These are phyloP conservation scores for Saturnispora saitoi DNA, from an alignment of 805 yeast species.

Conservation along the genomic window DNA sequence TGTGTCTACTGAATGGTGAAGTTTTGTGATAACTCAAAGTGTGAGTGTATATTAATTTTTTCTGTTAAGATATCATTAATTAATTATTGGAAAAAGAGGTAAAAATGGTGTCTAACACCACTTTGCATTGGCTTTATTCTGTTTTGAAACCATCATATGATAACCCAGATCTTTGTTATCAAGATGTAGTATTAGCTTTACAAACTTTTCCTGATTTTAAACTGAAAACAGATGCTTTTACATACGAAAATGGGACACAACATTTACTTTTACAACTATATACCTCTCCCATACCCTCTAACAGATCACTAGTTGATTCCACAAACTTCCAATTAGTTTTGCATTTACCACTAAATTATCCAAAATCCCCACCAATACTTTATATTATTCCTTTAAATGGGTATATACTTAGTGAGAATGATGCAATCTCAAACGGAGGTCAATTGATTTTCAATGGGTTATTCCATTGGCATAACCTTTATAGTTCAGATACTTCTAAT, in stretches of 20 bases:
- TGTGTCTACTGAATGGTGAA: no score
- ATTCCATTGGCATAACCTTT: constrained; percentile 40
- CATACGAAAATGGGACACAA: constrained; percentile 49
- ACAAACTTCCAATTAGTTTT: constrained; percentile 29
- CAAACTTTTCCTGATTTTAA: constrained; percentile 43
- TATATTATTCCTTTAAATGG: constrained; percentile 41
- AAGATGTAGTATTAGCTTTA: constrained; percentile 52
- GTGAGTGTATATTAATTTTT: background rate
- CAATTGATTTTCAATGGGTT: constrained; percentile 59
- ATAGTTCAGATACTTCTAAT: constrained; percentile 18
- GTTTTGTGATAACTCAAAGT: no score
- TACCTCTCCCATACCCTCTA: constrained; percentile 32
- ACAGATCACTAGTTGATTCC: constrained; percentile 26
- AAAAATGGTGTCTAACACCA: background rate
- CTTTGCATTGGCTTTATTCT: constrained; percentile 47
- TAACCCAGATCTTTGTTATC: constrained; percentile 50
- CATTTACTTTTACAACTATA: constrained; percentile 53
- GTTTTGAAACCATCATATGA: constrained; percentile 52
- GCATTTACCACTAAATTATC: constrained; percentile 66
- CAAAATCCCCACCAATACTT: constrained; percentile 57
- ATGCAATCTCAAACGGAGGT: constrained; percentile 64
- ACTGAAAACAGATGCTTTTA: constrained; percentile 61
- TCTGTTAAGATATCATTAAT: background rate
- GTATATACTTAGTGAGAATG: constrained; percentile 48
- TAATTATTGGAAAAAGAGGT: background rate